These are phyloP conservation scores for Rhizophora mangle DNA, from an alignment of 345 rosid genomes.

Conservation along the genomic window DNA sequence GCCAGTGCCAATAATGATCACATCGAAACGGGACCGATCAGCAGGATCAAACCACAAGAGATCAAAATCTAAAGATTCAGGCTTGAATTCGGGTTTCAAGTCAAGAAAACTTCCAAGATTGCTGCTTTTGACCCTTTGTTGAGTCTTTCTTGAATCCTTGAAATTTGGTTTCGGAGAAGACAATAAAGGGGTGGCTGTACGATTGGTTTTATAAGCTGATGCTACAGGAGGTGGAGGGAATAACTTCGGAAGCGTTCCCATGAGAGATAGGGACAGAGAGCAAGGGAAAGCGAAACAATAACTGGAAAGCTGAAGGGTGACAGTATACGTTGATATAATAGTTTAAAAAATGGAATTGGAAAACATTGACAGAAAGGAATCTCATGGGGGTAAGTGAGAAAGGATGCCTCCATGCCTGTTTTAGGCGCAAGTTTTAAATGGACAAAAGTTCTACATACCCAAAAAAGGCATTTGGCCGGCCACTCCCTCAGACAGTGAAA, in stretches of 20 bases:
- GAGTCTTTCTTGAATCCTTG: slow-evolving; percentile 8
- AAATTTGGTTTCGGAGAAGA: slow-evolving; percentile 11
- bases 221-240: slow-evolving; percentile 23
- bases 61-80: slow-evolving; percentile 37
- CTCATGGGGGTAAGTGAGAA: no score
- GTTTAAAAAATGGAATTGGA: no score
- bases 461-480: no score
- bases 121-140: slow-evolving; percentile 26
- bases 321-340: no score
- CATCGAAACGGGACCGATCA: slow-evolving; percentile 40
- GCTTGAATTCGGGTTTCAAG: slow-evolving; percentile 38
- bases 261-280: slow-evolving; percentile 5
- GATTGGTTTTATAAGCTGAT: slow-evolving; percentile 12
- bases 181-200: slow-evolving; percentile 1
- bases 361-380: no score
- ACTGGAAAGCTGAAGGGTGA: no score
- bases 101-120: slow-evolving; percentile 48
- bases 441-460: no score
- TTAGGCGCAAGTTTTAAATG: no score
- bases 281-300: no score
- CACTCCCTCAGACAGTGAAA: no score
- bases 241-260: slow-evolving; percentile 31
- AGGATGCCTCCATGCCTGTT: no score
- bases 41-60: slow-evolving; percentile 37
- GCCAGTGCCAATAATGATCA: slow-evolving; percentile 60